Percentiles rank a stretch among this genome's conserved stretches.
Evolutionary conservation across 2,329 filamentous ascomycete species (phyloP).

Genomic region (Simplicillium sp.): DNA sequence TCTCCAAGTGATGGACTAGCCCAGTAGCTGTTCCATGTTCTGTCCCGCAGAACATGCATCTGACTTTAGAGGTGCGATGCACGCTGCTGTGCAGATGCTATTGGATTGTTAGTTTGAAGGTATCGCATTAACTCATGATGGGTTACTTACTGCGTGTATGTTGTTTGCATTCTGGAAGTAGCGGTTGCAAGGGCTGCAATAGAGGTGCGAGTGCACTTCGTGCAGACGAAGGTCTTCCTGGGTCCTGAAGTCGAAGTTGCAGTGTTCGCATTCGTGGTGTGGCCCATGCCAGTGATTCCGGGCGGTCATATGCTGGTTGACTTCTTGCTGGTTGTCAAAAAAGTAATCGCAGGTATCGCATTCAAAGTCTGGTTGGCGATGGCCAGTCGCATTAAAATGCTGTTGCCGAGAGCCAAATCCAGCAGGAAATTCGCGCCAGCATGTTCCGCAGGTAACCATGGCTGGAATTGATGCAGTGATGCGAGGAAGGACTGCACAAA

Average conservation of each 20-base stretch:
- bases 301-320: constrained; percentile 21
- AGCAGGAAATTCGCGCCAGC: constrained; percentile 7
- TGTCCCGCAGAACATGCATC: constrained; percentile 46
- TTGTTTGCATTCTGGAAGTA: neutral
- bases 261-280: neutral
- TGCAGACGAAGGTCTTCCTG: neutral
- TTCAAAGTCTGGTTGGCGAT: constrained; percentile 3
- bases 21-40: constrained; percentile 41
- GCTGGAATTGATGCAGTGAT: too few species aligned
- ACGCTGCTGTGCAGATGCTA: constrained; percentile 45
- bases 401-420: constrained; percentile 8
- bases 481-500: too few species aligned
- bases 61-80: constrained; percentile 33
- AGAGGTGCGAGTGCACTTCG: neutral
- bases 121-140: too few species aligned
- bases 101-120: neutral
- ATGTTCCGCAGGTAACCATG: constrained; percentile 9
- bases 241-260: neutral
- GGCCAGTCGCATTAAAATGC: constrained; percentile 7
- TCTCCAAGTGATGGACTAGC: constrained; percentile 46
- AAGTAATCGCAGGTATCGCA: constrained; percentile 5
- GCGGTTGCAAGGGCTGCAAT: neutral
- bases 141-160: constrained; percentile 23
- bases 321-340: constrained; percentile 9
- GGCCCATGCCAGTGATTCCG: constrained; percentile 43